Conservation (phyloP, 495 filamentous ascomycete genomes). For the Penicillium coffeae region DNA sequence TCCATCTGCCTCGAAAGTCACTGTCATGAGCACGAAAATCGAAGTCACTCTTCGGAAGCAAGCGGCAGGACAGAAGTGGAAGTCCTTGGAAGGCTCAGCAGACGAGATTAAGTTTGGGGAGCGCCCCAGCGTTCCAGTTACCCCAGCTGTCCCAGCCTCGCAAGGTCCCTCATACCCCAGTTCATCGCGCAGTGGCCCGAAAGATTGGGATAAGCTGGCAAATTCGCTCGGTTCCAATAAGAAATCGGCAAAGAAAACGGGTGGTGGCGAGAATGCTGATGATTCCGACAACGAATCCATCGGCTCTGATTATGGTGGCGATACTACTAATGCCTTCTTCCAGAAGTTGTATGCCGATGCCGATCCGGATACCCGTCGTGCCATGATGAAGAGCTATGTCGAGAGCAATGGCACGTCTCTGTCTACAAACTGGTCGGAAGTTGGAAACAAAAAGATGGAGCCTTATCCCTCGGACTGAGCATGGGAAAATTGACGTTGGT, state of each 20-base stretch:
- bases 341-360: constrained; percentile 82
- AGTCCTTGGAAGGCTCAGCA: constrained; percentile 54
- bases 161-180: constrained; percentile 73
- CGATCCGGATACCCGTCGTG: constrained; percentile 73
- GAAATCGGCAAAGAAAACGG: constrained; percentile 24
- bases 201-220: constrained; percentile 88
- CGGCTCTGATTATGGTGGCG: constrained; percentile 59
- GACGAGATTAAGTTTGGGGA: constrained; percentile 24
- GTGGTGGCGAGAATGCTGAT: constrained; percentile 22
- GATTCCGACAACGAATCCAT: constrained; percentile 42
- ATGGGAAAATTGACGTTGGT: constrained; percentile 3
- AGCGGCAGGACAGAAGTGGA: constrained; percentile 70
- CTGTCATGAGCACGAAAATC: constrained; percentile 75
- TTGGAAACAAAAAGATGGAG: constrained; percentile 67
- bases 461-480: constrained; percentile 58
- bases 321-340: constrained; percentile 84
- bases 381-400: constrained; percentile 96
- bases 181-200: constrained; percentile 76
- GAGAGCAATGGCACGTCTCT: constrained; percentile 92
- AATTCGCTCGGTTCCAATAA: constrained; percentile 51
- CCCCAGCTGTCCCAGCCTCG: constrained; percentile 19
- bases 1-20: constrained; percentile 52
- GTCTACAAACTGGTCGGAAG: constrained; percentile 91
- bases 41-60: constrained; percentile 74
- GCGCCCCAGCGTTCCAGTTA: constrained; percentile 21